Conservation (phyloP, 371 early-diverging fungal species). For the Mucor indicus region DNA sequence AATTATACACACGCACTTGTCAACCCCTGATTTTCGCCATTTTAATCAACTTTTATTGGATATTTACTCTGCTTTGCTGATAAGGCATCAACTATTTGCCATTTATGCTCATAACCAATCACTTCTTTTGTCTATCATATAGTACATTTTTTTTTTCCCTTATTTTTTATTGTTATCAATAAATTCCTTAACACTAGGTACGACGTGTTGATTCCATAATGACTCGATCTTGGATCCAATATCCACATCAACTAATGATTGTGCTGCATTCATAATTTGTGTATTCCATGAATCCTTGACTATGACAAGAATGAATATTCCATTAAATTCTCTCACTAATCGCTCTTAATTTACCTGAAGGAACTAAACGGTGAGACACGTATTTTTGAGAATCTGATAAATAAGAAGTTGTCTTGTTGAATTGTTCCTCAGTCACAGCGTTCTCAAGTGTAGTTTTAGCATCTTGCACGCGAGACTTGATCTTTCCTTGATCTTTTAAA, state of each 20-base stretch:
- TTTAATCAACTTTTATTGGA: no score
- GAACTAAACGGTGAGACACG: slow-evolving; percentile 20
- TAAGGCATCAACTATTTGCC: no score
- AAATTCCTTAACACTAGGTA: slow-evolving; percentile 14
- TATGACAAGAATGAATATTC: neutral
- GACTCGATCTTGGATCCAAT: slow-evolving; percentile 21
- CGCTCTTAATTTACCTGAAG: slow-evolving; percentile 21
- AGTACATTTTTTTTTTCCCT: neutral
- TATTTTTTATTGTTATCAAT: slow-evolving; percentile 1
- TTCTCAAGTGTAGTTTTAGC: slow-evolving; percentile 20
- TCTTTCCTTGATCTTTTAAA: slow-evolving; percentile 14
- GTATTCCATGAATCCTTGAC: slow-evolving; percentile 43
- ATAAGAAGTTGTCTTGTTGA: slow-evolving; percentile 6
- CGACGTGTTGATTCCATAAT: slow-evolving; percentile 28
- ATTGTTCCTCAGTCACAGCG: slow-evolving; percentile 13
- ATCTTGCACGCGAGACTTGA: slow-evolving; percentile 14
- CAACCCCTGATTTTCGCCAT: no score
- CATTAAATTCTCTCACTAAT: neutral
- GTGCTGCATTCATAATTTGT: slow-evolving; percentile 38
- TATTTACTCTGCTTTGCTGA: no score
- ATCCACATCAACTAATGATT: slow-evolving; percentile 32
- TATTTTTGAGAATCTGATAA: slow-evolving; percentile 23
- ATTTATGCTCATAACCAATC: no score
- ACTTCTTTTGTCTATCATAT: no score
- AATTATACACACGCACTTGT: no score